Conservation (phyloP, 495 filamentous ascomycete genomes). For the Lasiosphaeria ovina region DNA sequence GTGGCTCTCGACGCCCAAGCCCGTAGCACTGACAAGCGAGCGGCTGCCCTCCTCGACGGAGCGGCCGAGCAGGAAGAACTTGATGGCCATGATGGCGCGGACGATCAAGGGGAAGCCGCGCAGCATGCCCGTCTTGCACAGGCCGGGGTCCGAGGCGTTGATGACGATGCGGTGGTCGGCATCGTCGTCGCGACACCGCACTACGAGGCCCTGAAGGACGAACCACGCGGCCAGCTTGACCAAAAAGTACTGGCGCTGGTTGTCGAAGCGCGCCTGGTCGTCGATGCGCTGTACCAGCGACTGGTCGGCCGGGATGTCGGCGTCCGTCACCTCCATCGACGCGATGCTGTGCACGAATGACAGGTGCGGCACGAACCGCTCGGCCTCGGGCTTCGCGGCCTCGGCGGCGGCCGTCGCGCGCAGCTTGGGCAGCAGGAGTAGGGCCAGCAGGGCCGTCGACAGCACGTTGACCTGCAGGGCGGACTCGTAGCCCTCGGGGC, state of each 20-base stretch:
- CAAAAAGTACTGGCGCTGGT: slow-evolving; percentile 14
- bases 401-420: not conserved
- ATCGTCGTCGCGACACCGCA: slow-evolving; percentile 1
- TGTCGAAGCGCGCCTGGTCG: slow-evolving; percentile 7
- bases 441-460: slow-evolving; percentile 53
- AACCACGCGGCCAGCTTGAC: slow-evolving; percentile 25
- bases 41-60: slow-evolving; percentile 51
- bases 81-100: slow-evolving; percentile 32
- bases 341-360: slow-evolving; percentile 26
- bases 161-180: slow-evolving; percentile 20
- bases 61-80: slow-evolving; percentile 44
- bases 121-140: slow-evolving; percentile 30
- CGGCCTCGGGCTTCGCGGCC: not conserved
- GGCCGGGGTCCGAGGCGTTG: slow-evolving; percentile 28
- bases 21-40: slow-evolving; percentile 50
- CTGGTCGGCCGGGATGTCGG: slow-evolving; percentile 2
- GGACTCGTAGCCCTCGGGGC: slow-evolving; percentile 52
- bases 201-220: slow-evolving; percentile 20
- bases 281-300: slow-evolving; percentile 16
- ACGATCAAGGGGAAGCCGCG: slow-evolving; percentile 16
- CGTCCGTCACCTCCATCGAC: slow-evolving; percentile 5
- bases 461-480: slow-evolving; percentile 59
- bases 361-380: slow-evolving; percentile 11
- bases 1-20: slow-evolving; percentile 48
- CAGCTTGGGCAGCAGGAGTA: slow-evolving; percentile 53